These are phyloP conservation scores for Pseudohalonectria lignicola DNA, from an alignment of 2,329 filamentous ascomycete species.

Conservation along the genomic window DNA sequence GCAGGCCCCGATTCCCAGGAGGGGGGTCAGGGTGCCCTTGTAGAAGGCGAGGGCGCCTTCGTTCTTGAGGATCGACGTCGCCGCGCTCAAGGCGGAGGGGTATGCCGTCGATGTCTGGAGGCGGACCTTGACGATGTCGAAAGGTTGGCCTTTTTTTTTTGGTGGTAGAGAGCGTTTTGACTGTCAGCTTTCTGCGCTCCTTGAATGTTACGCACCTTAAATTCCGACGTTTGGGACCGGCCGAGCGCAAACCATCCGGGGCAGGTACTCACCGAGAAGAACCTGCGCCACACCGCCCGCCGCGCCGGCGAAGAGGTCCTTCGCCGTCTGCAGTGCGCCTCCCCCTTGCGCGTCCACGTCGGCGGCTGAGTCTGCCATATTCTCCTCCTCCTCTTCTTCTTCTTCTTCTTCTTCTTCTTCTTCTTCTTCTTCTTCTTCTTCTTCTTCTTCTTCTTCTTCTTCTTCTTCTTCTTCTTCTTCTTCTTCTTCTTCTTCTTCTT, in stretches of 20 bases:
- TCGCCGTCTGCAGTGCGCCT: constrained; percentile 51
- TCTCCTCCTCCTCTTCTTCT: not conserved
- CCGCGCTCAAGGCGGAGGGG: constrained; percentile 68
- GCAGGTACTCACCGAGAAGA: constrained; percentile 63
- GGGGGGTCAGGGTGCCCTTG: constrained; percentile 91
- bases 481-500: constrained; percentile 45
- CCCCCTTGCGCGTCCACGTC: constrained; percentile 23
- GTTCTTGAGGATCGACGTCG: constrained; percentile 71
- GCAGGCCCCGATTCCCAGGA: constrained; percentile 93
- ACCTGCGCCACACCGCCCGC: constrained; percentile 91
- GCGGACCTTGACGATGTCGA: constrained; percentile 95
- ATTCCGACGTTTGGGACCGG: no score
- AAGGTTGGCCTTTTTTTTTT: constrained; percentile 45
- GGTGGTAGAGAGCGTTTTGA: no score
- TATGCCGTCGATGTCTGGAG: constrained; percentile 83
- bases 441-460: constrained; percentile 6
- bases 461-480: constrained; percentile 23
- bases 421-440: no score
- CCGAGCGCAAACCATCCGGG: not conserved
- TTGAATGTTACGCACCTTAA: no score
- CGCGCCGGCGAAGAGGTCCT: constrained; percentile 86
- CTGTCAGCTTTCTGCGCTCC: not conserved
- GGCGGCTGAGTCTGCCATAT: constrained; percentile 22
- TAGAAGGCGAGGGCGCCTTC: constrained; percentile 92
- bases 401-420: not conserved